Percentiles rank a stretch among this genome's conserved stretches.
Conservation (phyloP, 2,329 filamentous ascomycete species). For the Diaporthe citri region DNA sequence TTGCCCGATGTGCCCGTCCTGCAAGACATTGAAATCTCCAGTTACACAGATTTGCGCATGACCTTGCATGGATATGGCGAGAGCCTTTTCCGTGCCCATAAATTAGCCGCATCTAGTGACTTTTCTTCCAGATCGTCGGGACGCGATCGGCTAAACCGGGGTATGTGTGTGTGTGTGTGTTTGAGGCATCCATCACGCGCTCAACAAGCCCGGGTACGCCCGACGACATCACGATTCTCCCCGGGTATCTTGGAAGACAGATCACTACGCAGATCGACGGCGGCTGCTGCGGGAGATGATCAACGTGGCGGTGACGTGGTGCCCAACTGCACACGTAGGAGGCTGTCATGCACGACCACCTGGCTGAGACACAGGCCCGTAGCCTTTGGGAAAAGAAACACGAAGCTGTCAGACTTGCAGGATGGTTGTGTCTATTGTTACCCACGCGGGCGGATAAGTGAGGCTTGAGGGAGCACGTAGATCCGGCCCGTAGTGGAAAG, state of each 20-base stretch:
- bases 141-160: neutral
- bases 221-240: neutral
- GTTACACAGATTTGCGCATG: conserved; percentile 24
- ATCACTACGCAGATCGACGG: neutral
- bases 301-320: neutral
- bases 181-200: conserved; percentile 15
- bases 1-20: conserved; percentile 20
- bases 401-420: conserved; percentile 32
- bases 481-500: neutral
- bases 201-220: neutral
- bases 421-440: neutral
- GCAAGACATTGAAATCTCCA: conserved; percentile 33
- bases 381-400: neutral
- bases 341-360: conserved; percentile 7
- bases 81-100: neutral
- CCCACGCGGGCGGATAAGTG: conserved; percentile 2
- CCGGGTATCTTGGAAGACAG: neutral
- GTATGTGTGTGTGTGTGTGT: neutral
- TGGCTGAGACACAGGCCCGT: conserved; percentile 17
- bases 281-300: neutral
- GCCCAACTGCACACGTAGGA: neutral
- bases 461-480: conserved; percentile 10
- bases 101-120: conserved; percentile 12
- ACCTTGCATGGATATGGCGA: conserved; percentile 9
- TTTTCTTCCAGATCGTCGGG: conserved; percentile 8